These are phyloP conservation scores for Myriosclerotinia curreyana DNA, from an alignment of 2,329 filamentous ascomycete genomes.

Conservation along the genomic window DNA sequence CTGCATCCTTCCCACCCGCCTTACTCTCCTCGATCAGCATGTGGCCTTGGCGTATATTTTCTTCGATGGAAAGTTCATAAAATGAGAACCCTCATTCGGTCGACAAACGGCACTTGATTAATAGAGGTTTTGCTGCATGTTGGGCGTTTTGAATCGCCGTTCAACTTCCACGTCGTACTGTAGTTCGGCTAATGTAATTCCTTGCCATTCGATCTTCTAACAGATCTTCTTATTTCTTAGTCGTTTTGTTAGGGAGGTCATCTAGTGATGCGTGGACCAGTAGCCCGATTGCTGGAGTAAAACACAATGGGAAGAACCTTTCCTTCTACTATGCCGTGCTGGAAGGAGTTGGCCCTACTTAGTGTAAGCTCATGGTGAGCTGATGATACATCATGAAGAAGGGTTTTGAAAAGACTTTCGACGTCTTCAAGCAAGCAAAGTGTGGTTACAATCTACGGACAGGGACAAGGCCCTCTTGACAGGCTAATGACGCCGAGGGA, in stretches of 20 bases:
- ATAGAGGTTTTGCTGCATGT: background rate
- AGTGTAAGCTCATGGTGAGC: background rate
- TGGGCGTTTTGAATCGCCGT: background rate
- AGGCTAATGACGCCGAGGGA: background rate
- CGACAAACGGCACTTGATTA: background rate
- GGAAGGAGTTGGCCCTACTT: background rate
- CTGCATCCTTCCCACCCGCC: background rate
- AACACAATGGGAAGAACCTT: background rate
- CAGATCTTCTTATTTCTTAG: background rate
- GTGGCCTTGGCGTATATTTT: conserved; percentile 1
- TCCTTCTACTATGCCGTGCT: background rate
- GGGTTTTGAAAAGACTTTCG: background rate
- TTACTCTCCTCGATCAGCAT: background rate
- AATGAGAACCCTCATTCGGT: background rate
- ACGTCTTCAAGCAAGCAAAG: background rate
- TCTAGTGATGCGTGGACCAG: background rate
- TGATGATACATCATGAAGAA: conserved; percentile 4
- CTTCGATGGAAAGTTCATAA: background rate
- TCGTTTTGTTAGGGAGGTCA: background rate
- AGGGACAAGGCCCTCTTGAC: conserved; percentile 10
- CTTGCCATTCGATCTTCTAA: background rate
- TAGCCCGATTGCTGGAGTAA: conserved; percentile 3
- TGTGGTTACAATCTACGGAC: conserved; percentile 16
- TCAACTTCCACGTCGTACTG: conserved; percentile 2
- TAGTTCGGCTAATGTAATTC: background rate